Percentiles rank a stretch among this genome's conserved stretches.
Conservation (phyloP, 1,284 basidiomycete genomes). For the Ceratobasidium theobromae region DNA sequence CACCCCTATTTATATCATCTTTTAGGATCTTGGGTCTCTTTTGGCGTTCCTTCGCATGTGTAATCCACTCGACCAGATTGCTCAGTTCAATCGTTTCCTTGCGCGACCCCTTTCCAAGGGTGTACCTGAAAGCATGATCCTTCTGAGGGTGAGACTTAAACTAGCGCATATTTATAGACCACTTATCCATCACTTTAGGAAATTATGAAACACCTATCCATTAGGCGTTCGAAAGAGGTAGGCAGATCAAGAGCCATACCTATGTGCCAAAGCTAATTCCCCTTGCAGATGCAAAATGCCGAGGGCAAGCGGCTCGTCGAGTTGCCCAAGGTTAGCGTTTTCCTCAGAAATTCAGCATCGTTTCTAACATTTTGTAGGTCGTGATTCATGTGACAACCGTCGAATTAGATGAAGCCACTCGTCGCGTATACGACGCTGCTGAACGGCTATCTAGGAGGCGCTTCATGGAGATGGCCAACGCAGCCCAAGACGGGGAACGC, state of each 20-base stretch:
- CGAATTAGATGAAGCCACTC: constrained; percentile 64
- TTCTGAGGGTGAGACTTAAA: constrained; percentile 59
- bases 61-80: constrained; percentile 74
- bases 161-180: not conserved
- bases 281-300: constrained; percentile 72
- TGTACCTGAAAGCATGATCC: constrained; percentile 61
- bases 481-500: not conserved
- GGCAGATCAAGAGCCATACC: constrained; percentile 29
- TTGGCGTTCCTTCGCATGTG: constrained; percentile 81
- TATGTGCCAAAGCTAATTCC: constrained; percentile 26
- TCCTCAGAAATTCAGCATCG: not conserved
- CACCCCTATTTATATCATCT: not conserved
- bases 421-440: constrained; percentile 74
- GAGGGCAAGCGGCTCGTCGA: constrained; percentile 70
- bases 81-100: constrained; percentile 75
- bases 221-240: constrained; percentile 85
- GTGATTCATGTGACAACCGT: constrained; percentile 73
- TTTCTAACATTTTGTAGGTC: constrained; percentile 39
- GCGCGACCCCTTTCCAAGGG: constrained; percentile 72
- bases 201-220: constrained; percentile 79
- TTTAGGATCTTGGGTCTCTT: constrained; percentile 80
- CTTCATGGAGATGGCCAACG: constrained; percentile 24
- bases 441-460: constrained; percentile 59
- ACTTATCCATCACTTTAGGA: constrained; percentile 52
- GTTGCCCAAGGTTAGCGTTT: constrained; percentile 67